These are phyloP conservation scores for Diatrype stigma DNA, from an alignment of 2,329 filamentous ascomycete genomes.

Conservation along the genomic window DNA sequence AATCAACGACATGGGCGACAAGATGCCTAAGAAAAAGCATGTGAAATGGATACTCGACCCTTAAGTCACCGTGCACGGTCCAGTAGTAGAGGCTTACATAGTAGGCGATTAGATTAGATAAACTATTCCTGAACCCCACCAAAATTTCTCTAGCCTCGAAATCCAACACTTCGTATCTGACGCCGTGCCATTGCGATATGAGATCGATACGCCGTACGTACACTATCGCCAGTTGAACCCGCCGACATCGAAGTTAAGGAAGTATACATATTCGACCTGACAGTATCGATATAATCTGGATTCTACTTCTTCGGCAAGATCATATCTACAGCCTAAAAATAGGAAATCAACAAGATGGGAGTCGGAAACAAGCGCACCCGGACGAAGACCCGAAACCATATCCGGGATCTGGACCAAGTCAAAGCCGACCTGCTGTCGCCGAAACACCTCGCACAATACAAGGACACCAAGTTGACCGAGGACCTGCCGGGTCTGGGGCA, in stretches of 20 bases:
- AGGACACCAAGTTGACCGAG: constrained; percentile 73
- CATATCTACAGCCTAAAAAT: no score
- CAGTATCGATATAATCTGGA: background rate
- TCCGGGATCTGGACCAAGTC: constrained; percentile 87
- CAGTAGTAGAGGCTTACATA: background rate
- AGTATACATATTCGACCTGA: background rate
- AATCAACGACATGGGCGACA: no score
- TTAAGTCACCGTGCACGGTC: background rate
- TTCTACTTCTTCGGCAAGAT: background rate
- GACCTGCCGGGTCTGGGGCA: constrained; percentile 83
- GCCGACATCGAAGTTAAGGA: no score
- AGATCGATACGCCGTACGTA: no score
- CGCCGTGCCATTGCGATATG: background rate
- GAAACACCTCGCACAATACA: constrained; percentile 76
- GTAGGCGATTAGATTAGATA: background rate
- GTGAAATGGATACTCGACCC: background rate
- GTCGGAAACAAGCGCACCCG: constrained; percentile 62
- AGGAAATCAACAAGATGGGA: constrained; percentile 52
- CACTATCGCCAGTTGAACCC: no score
- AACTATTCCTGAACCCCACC: constrained; percentile 18
- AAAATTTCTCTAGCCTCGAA: constrained; percentile 17
- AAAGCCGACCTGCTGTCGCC: constrained; percentile 74
- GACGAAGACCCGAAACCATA: constrained; percentile 70
- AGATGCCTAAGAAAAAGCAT: background rate
- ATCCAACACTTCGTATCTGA: no score